Evolutionary conservation across 371 early-diverging fungal species (phyloP), one percentile per base, ranked within the genome.

Genomic region (Lichtheimia hyalospora): DNA sequence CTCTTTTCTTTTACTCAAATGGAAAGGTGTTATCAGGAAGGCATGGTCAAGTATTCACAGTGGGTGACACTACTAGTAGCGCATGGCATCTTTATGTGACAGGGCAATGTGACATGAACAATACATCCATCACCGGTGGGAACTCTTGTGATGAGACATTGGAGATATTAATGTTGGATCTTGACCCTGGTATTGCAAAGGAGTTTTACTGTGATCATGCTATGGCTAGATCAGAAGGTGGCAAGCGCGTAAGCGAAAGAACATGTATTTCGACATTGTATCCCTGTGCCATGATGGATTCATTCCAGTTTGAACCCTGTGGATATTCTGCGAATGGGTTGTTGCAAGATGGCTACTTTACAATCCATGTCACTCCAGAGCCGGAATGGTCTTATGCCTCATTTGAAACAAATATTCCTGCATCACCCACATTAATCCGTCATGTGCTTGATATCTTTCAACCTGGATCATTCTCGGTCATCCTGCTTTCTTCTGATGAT

Each of bases 301-400:
- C 94, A 44, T 94, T 78, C 70, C 66, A 95, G 63, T 97, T 96
- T 74, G 85, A 90, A 53, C 97, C 97, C 5, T 96, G 96, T 69
- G 98, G 98, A 4, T 96, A 93, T 68, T 95, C 96, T 21, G 83
- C 91, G 67, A 97, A 97, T 62, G 96, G 92, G 1, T 69, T 96
- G 16, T 82, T 83, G 49, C 73, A 82, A n/a, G 88, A 85, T 54
- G 87, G 91, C 61, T 97, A 96, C 74, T 96, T 86, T 70, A 96
- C 93, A 34, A 90, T 96, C 69, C 98, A 97, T 65, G 96, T 96
- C n/a, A 96, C 98, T 18, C 98, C 98, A 6, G 98, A 97, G 71
- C 89, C 86, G 14, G 79, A 79, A 58, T 97, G 95, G 84, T 96
- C 96, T 20, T 97, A 95, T 66, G 98, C 98, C n/a, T 92, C 93